A percentile compares a stretch with the other conserved stretches of the same genome.
phyloP scores from a whole-genome alignment of 495 filamentous ascomycete genomes.

The Penicillium herquei region DNA sequence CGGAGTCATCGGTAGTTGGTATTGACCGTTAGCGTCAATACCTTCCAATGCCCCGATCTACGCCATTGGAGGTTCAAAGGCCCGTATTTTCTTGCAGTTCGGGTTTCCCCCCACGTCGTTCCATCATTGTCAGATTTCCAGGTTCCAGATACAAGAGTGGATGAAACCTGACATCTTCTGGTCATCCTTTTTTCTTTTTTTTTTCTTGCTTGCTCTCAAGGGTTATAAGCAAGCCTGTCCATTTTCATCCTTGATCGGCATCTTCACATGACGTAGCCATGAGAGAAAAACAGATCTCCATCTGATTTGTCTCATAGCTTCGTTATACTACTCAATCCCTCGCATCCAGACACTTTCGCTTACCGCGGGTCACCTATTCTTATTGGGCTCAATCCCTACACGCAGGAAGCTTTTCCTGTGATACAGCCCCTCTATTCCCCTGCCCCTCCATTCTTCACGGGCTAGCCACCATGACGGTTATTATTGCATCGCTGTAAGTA shows the following conservation, averaged over 20 bases:
- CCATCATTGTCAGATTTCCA: not conserved
- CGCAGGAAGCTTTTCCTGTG: conserved; percentile 5
- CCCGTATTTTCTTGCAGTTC: too few relatives aligned
- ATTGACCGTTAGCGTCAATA: conserved; percentile 10
- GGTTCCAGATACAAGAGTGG: too few relatives aligned
- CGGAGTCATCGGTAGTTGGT: conserved; percentile 6
- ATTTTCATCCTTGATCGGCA: conserved; percentile 2
- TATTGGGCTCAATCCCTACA: conserved; percentile 5
- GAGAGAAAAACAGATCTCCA: conserved; percentile 27
- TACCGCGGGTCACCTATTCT: not conserved
- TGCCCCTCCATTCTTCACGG: conserved; percentile 16
- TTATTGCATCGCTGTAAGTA: conserved; percentile 80
- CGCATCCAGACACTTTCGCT: conserved; percentile 7
- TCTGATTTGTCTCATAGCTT: conserved; percentile 13
- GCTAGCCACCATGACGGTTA: conserved; percentile 67
- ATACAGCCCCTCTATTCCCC: conserved; percentile 4
- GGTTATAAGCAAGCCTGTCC: not conserved
- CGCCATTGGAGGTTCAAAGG: too few relatives aligned
- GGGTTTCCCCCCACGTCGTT: not conserved
- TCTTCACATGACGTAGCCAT: conserved; percentile 45
- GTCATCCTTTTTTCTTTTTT: not conserved
- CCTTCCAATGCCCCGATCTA: not conserved
- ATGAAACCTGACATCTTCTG: not conserved
- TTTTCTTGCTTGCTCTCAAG: not conserved
- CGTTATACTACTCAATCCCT: conserved; percentile 17